Evolutionary conservation across 345 rosid genomes (phyloP), one percentile per base, ranked within the genome.

Genomic region (Gossypium bickii): DNA sequence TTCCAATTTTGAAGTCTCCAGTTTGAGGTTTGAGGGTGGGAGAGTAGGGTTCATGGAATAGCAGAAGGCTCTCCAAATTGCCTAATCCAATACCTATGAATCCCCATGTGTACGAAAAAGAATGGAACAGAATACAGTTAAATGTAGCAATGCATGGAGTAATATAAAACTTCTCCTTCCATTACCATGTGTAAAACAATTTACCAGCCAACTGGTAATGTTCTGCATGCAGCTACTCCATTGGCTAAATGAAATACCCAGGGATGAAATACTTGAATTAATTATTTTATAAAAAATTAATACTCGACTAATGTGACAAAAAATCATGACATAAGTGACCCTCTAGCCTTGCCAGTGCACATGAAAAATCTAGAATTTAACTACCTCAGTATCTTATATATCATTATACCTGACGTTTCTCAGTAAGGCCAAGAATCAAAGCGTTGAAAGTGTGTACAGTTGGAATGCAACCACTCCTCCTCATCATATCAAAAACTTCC

Each of bases 391-490:
- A 9, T 63, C 47, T 18, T 64, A 47, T 18, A 70, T 61, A 60
- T 17, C 17, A 49, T 73, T 22, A 58, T 86, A 94, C 97, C 97
- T 90, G 91, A 63, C 89, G 83, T 84, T 89, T 92, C 89, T 95
- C 97, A 64, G 90, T 97, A 66, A 91, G 87, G 24, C 97, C 98
- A 65, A 91, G 96, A 79, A 95, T 90, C 86, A 95, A 77, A 47
- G 96, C 99, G 72, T 91, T 95, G 84, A 78, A 94, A 66, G 97
- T 92, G 77, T 95, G 97, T 63, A 95, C 97, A 7, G 93, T 86
- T 60, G 99, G 97, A 78, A 91, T 85, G 85, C 99, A 93, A 45
- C 99, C 99, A 45, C 91, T 85, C 80, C 88, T 78, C 81, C 98
- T 89, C 98, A 95, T 95, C 89, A 87, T 85, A 83, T 95, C 93